A percentile compares a stretch with the other conserved stretches of the same genome.
These are phyloP conservation scores for Endocarpon pusillum DNA, from an alignment of 495 filamentous ascomycete species.

Conservation along the genomic window DNA sequence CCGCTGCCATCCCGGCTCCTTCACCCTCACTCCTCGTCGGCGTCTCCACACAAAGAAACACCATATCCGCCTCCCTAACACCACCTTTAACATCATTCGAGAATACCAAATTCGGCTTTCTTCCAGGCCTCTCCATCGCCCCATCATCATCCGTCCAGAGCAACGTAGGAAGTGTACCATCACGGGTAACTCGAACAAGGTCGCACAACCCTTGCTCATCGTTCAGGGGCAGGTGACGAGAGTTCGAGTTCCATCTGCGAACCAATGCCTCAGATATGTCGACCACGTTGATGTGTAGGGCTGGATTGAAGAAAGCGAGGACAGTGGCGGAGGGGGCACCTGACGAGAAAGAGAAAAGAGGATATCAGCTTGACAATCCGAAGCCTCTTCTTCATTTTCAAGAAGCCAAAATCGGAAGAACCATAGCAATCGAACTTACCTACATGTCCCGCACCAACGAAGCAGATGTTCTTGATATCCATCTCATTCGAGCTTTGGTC, in stretches of 20 bases:
- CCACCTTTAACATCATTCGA: slow-evolving; percentile 41
- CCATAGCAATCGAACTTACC: too few relatives aligned
- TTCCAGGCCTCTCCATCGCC: slow-evolving; percentile 39
- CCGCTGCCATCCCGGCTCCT: slow-evolving; percentile 54
- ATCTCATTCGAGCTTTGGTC: neutral
- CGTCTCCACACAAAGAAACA: slow-evolving; percentile 69
- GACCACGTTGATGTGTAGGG: slow-evolving; percentile 51
- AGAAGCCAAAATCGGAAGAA: too few relatives aligned
- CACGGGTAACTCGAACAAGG: slow-evolving; percentile 47
- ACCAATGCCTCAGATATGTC: slow-evolving; percentile 51
- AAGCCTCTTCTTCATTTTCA: too few relatives aligned
- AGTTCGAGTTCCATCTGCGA: slow-evolving; percentile 50
- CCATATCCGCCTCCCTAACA: slow-evolving; percentile 52
- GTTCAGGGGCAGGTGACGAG: slow-evolving; percentile 63
- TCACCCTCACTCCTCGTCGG: slow-evolving; percentile 57
- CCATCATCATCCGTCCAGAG: too few relatives aligned
- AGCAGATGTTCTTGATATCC: neutral
- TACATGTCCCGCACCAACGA: neutral
- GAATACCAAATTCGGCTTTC: slow-evolving; percentile 51
- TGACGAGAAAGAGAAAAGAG: too few relatives aligned
- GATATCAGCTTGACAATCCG: too few relatives aligned
- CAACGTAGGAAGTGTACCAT: too few relatives aligned
- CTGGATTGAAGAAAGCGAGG: slow-evolving; percentile 53
- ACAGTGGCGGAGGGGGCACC: slow-evolving; percentile 64
- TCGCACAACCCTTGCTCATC: slow-evolving; percentile 54